phyloP scores from a whole-genome alignment of 805 yeast genomes.

The Kodamaea nitidulidarum region DNA sequence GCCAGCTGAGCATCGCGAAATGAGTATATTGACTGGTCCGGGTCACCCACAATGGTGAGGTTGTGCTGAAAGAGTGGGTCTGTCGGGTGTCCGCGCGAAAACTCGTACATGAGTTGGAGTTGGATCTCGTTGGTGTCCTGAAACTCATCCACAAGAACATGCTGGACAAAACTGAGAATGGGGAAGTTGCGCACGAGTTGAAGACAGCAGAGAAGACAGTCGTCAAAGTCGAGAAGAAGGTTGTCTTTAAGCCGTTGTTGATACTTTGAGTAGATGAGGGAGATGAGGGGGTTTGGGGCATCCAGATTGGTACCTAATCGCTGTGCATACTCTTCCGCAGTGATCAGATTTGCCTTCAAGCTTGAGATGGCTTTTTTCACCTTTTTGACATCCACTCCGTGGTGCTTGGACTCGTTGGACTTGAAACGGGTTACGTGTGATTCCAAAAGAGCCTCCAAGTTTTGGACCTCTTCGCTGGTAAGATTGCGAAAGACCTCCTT shows the following conservation, averaged over 20 bases:
- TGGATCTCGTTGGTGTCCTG: slow-evolving; percentile 88
- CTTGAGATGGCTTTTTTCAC: slow-evolving; percentile 48
- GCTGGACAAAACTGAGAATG: slow-evolving; percentile 49
- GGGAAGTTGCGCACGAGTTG: slow-evolving; percentile 45
- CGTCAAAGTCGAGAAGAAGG: slow-evolving; percentile 75
- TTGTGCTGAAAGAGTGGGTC: slow-evolving; percentile 37
- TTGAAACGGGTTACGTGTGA: slow-evolving; percentile 4
- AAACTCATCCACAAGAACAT: slow-evolving; percentile 88
- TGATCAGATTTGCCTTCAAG: slow-evolving; percentile 50
- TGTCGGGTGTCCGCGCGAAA: slow-evolving; percentile 34
- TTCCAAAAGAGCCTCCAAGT: slow-evolving; percentile 8
- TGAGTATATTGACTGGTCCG: slow-evolving; percentile 91
- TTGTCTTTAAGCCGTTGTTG: slow-evolving; percentile 43
- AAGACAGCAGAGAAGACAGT: slow-evolving; percentile 57
- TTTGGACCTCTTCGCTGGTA: slow-evolving; percentile 16
- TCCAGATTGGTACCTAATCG: slow-evolving; percentile 2
- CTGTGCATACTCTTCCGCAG: slow-evolving; percentile 36
- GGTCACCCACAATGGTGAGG: slow-evolving; percentile 91
- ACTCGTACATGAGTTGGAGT: slow-evolving; percentile 56
- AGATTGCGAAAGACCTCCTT: slow-evolving; percentile 35
- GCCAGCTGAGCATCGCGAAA: slow-evolving; percentile 75
- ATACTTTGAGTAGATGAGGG: slow-evolving; percentile 46
- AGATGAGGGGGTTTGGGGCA: slow-evolving; percentile 15
- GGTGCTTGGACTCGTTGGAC: background rate
- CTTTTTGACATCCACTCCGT: slow-evolving; percentile 11